phyloP scores from a whole-genome alignment of 2,329 filamentous ascomycete species.

The Colletotrichum zoysiae region DNA sequence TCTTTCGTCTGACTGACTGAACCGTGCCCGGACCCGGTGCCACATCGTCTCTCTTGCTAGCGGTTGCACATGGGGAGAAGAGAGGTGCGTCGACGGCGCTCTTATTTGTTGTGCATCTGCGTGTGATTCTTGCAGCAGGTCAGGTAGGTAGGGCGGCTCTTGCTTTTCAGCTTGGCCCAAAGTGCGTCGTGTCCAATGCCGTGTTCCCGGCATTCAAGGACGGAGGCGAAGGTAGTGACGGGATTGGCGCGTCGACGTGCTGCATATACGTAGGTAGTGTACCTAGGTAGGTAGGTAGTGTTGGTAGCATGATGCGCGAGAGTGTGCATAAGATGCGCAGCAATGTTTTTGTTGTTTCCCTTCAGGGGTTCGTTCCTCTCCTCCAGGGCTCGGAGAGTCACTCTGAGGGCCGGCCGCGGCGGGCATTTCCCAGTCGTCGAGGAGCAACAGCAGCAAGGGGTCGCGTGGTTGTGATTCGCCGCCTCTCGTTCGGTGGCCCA shows the following conservation, averaged over 20 bases:
- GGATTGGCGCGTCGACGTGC: constrained; percentile 31
- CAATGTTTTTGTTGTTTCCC: constrained; percentile 29
- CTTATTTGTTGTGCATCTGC: constrained; percentile 18
- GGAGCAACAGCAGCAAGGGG: constrained; percentile 36
- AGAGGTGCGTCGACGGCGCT: constrained; percentile 11
- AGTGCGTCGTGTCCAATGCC: constrained; percentile 14
- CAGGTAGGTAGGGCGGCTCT: background rate
- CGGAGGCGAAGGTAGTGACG: background rate
- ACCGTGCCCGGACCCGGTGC: constrained; percentile 22
- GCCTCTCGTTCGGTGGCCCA: constrained; percentile 18
- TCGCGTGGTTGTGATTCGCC: constrained; percentile 37
- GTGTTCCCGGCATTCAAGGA: background rate
- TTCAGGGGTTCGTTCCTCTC: background rate
- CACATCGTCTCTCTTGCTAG: constrained; percentile 6
- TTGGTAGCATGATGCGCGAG: constrained; percentile 3
- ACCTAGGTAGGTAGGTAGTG: too few species aligned
- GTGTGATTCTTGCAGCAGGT: constrained; percentile 13
- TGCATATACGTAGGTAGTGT: background rate
- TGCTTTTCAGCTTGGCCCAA: constrained; percentile 9
- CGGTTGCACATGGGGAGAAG: background rate
- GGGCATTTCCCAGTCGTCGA: constrained; percentile 32
- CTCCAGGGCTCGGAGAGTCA: constrained; percentile 16
- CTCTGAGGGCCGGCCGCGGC: background rate
- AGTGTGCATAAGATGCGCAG: background rate
- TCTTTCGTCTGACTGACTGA: constrained; percentile 29